A percentile compares a stretch with the other conserved stretches of the same genome.
phyloP scores from a whole-genome alignment of 106 monocot species.

The Xerophyta viscosa region DNA sequence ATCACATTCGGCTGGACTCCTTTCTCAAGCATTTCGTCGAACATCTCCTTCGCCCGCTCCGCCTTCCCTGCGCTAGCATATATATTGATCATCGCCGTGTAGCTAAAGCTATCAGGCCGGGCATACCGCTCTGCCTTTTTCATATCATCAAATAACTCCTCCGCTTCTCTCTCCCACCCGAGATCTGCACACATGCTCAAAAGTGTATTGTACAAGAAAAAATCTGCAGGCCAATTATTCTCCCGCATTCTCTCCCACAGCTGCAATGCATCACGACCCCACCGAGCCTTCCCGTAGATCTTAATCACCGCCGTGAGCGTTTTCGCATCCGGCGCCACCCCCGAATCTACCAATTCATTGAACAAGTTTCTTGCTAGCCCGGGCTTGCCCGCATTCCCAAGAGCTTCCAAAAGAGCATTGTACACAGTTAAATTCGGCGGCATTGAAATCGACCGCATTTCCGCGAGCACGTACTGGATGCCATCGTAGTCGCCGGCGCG shows the following conservation, averaged over 20 bases:
- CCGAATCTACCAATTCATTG: conserved; percentile 53
- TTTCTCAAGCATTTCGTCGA: conserved; percentile 44
- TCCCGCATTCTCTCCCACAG: conserved; percentile 58
- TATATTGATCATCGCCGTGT: conserved; percentile 71
- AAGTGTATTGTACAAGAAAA: conserved; percentile 68
- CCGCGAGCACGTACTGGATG: conserved; percentile 71
- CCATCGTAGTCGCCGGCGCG: conserved; percentile 77
- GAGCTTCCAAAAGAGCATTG: conserved; percentile 71
- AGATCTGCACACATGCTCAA: conserved; percentile 89
- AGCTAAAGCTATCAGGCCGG: conserved; percentile 81
- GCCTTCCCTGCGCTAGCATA: conserved; percentile 74
- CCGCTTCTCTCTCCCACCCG: conserved; percentile 54
- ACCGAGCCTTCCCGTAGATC: conserved; percentile 59
- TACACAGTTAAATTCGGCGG: conserved; percentile 71
- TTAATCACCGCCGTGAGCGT: conserved; percentile 57
- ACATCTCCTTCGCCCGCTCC: conserved; percentile 24
- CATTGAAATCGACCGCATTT: conserved; percentile 75
- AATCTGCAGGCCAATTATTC: conserved; percentile 31
- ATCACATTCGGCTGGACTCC: conserved; percentile 22
- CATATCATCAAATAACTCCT: conserved; percentile 66
- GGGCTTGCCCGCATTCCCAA: conserved; percentile 73
- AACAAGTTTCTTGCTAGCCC: conserved; percentile 74
- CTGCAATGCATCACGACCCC: conserved; percentile 57
- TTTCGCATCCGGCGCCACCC: conserved; percentile 32
- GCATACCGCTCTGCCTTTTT: conserved; percentile 30